Evolutionary conservation across 2,329 filamentous ascomycete genomes (phyloP).

Genomic region (Onygenales sp.): DNA sequence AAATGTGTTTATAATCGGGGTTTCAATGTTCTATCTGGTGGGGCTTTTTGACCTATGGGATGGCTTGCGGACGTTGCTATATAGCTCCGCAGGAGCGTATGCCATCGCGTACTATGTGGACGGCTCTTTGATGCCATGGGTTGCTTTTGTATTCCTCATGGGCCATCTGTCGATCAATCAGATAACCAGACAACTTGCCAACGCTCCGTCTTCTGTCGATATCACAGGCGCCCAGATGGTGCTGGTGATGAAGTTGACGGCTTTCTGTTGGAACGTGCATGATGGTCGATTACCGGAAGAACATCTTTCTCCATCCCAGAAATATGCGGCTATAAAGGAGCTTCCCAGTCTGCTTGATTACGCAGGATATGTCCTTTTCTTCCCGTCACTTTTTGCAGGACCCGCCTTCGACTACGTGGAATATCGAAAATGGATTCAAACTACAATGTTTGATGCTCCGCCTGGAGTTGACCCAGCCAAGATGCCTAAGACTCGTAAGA

Average conservation of each 20-base stretch:
- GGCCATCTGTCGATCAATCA: slow-evolving; percentile 89
- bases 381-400: slow-evolving; percentile 79
- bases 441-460: slow-evolving; percentile 85
- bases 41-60: slow-evolving; percentile 89
- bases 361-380: slow-evolving; percentile 86
- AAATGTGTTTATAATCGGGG: slow-evolving; percentile 73
- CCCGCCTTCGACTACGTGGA: slow-evolving; percentile 93
- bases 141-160: slow-evolving; percentile 91
- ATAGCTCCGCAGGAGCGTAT: slow-evolving; percentile 73
- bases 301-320: slow-evolving; percentile 79
- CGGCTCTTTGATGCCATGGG: slow-evolving; percentile 94
- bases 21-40: slow-evolving; percentile 82
- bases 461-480: slow-evolving; percentile 73
- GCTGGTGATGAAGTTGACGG: slow-evolving; percentile 89
- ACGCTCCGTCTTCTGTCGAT: slow-evolving; percentile 61
- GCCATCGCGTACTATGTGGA: slow-evolving; percentile 72
- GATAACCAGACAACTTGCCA: slow-evolving; percentile 64
- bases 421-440: slow-evolving; percentile 86
- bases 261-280: slow-evolving; percentile 97
- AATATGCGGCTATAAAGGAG: slow-evolving; percentile 64
- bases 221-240: slow-evolving; percentile 98
- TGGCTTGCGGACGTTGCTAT: slow-evolving; percentile 67
- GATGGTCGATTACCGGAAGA: slow-evolving; percentile 73
- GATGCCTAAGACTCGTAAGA: slow-evolving; percentile 75
- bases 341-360: slow-evolving; percentile 74